Base-by-base conservation (phyloP, 1,139 yeast species). In the Yamadazyma trypodendri region DNA sequence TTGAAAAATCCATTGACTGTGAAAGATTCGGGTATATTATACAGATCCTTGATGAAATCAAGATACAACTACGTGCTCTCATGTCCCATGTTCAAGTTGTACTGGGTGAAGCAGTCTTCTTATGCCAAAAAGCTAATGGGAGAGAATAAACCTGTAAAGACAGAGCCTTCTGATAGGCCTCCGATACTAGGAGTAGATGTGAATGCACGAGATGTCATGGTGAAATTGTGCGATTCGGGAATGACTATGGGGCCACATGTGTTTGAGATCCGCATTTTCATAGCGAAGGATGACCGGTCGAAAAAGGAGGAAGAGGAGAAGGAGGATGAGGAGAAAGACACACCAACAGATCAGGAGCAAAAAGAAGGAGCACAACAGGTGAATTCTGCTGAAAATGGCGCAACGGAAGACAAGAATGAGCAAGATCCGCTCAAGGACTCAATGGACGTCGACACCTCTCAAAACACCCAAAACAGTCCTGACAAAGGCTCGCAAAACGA, bases 161-260 rank as follows among this genome's bases (percentile, higher is more conserved):
- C 52, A 28, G 68, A 56, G 24, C 18, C 27, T 9, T 44, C 46
- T 16, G 62, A 61, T 25, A 45, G 74, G 28, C 57, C 59, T 11
- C 72, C 83, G 25, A 67, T 75, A 28, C 59, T 72, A 34, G 67
- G 72, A 6, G 52, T 62, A 27, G 73, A 73, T 11, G 70, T 69
- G 8, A 79, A 79, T 56, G 84, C 84, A 24, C 69, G 95, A 48
- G 97, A 92, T 49, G 82, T 82, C 37, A 89, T 90, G 96, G 85
- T 88, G 41, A 88, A 88, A 55, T 64, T 92, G 41, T 79, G 94
- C 51, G 97, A 90, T 49, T 80, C 90, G 40, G 63, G 69, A 1
- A 61, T 89, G 64, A 68, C 72, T 5, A 69, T 85, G 27, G 97
- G 97, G 0, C 96, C 96, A 0, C 98, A 92, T 60, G 62, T 67